These are phyloP conservation scores for Kwoniella mangroviensis DNA, from an alignment of 768 basidiomycete species.

Conservation along the genomic window DNA sequence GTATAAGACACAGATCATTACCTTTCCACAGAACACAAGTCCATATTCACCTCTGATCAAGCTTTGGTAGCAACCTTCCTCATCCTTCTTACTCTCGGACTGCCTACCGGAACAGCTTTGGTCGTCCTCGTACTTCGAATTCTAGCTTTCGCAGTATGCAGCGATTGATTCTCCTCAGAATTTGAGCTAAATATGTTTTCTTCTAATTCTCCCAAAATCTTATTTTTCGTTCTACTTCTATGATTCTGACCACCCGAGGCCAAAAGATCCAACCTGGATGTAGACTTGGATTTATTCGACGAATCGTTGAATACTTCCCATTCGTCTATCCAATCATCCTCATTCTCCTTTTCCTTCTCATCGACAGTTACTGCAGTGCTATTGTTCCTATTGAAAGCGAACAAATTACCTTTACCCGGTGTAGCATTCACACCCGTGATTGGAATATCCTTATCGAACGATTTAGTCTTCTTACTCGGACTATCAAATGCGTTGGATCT, in stretches of 20 bases:
- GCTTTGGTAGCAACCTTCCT: constrained; percentile 20
- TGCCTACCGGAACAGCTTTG: constrained; percentile 2
- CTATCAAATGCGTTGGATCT: constrained; percentile 28
- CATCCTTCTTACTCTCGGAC: constrained; percentile 16
- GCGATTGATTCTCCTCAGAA: not conserved
- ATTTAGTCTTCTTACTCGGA: constrained; percentile 39
- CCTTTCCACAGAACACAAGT: not conserved
- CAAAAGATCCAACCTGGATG: not conserved
- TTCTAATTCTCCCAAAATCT: not conserved
- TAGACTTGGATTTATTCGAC: not conserved
- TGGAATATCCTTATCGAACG: constrained; percentile 28
- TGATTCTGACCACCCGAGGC: not conserved
- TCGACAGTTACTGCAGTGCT: not conserved
- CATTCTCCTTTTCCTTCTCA: constrained; percentile 17
- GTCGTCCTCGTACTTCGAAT: not conserved
- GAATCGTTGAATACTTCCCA: constrained; percentile 23
- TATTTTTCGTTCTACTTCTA: not conserved
- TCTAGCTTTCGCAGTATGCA: not conserved
- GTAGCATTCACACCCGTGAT: constrained; percentile 34
- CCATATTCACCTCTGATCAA: not conserved
- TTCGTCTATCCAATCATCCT: constrained; percentile 13
- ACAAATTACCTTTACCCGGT: constrained; percentile 46
- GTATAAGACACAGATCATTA: not conserved
- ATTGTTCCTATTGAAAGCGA: constrained; percentile 5
- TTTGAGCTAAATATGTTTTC: constrained; percentile 14